These are phyloP conservation scores for Sarocladium brachiariae DNA, from an alignment of 2,329 filamentous ascomycete species.

Conservation along the genomic window DNA sequence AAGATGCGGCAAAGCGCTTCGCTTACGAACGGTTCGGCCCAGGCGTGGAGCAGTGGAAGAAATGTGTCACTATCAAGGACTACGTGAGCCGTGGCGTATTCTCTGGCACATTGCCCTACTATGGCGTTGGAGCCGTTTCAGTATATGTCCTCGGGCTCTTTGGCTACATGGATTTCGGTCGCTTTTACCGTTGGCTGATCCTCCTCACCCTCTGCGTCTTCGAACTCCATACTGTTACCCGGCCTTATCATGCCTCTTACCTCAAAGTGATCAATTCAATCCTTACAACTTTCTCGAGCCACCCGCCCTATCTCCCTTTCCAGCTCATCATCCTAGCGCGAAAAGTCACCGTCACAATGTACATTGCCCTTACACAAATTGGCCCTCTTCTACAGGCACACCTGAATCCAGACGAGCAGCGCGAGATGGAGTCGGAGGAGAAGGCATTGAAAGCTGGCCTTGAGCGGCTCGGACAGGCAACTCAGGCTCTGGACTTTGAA, in stretches of 20 bases:
- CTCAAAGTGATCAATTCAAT: constrained; percentile 40
- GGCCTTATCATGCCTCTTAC: constrained; percentile 42
- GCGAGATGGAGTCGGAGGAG: constrained; percentile 32
- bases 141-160: constrained; percentile 56
- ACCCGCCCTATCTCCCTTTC: constrained; percentile 71
- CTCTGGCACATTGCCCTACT: constrained; percentile 54
- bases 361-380: constrained; percentile 77
- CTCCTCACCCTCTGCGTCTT: constrained; percentile 46
- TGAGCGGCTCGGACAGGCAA: constrained; percentile 56
- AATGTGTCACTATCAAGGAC: constrained; percentile 63
- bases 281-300: constrained; percentile 30
- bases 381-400: constrained; percentile 55
- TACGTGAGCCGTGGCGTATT: constrained; percentile 61
- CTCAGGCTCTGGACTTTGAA: constrained; percentile 60
- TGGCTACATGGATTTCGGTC: constrained; percentile 61
- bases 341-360: constrained; percentile 68
- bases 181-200: constrained; percentile 59
- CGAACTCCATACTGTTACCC: constrained; percentile 50
- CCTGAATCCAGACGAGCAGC: constrained; percentile 22
- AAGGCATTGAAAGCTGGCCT: constrained; percentile 54
- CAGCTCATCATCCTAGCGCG: constrained; percentile 72
- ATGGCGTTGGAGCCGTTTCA: constrained; percentile 47
- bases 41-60: constrained; percentile 57
- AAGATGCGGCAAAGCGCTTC: constrained; percentile 70
- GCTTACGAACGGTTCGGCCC: constrained; percentile 88